A percentile compares a stretch with the other conserved stretches of the same genome.
Evolutionary conservation across 2,329 filamentous ascomycete genomes (phyloP).

Genomic region (Fusarium haematococcum): DNA sequence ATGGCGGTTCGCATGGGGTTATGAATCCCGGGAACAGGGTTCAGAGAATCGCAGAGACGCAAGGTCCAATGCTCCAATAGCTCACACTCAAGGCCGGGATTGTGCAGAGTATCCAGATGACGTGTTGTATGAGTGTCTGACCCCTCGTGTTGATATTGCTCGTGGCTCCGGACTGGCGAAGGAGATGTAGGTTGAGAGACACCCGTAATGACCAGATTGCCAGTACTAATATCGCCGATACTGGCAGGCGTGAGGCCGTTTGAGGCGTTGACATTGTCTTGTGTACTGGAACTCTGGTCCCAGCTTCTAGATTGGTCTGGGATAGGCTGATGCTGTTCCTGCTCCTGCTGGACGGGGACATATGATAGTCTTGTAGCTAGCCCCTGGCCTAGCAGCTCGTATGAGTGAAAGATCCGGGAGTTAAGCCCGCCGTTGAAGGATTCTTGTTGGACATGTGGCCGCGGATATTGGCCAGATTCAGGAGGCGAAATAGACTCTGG

Average conservation of each 20-base stretch:
- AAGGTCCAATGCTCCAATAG: conserved; percentile 39
- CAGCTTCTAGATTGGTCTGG: not conserved
- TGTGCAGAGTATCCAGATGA: conserved; percentile 34
- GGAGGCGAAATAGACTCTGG: not conserved
- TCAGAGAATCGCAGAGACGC: conserved; percentile 39
- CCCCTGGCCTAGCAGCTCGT: conserved; percentile 34
- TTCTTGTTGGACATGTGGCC: not conserved
- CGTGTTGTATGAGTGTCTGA: conserved; percentile 8
- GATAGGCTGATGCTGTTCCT: not conserved
- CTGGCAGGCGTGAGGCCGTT: conserved; percentile 1
- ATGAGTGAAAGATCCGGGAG: conserved; percentile 34
- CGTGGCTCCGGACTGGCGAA: not conserved
- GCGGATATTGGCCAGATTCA: not conserved
- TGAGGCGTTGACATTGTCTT: not conserved
- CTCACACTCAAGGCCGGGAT: conserved; percentile 37
- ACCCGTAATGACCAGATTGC: not conserved
- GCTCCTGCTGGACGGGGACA: not conserved
- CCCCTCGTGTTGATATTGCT: not conserved
- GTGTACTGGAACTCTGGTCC: not conserved
- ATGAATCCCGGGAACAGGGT: conserved; percentile 34
- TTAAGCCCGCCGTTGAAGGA: conserved; percentile 18
- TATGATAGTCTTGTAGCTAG: conserved; percentile 12
- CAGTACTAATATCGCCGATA: not conserved
- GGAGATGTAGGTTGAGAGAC: not conserved
- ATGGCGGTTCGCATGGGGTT: conserved; percentile 39